Evolutionary conservation across 164 flowering plant species (phyloP), one percentile per base, ranked within the genome.

Genomic region (Amborella trichopoda): DNA sequence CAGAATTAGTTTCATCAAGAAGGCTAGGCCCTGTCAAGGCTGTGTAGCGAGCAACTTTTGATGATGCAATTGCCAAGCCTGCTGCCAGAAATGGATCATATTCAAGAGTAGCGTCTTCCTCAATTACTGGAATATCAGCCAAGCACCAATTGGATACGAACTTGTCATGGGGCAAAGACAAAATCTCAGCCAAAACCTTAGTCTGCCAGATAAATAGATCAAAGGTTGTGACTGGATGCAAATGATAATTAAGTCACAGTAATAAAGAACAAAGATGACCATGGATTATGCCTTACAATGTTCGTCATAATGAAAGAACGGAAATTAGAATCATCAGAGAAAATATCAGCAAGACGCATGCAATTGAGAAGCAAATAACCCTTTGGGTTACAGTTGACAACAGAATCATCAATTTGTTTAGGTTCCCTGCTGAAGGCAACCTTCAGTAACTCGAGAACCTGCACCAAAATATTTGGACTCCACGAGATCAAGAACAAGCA

Each of bases 261-360:
- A n/a, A n/a, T n/a, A n/a, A n/a, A n/a, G n/a, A n/a, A n/a, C n/a
- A n/a, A n/a, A n/a, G n/a, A n/a, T n/a, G n/a, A n/a, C n/a, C n/a
- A n/a, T n/a, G n/a, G n/a, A n/a, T n/a, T n/a, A n/a, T 21, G n/a
- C 24, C 96, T 76, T 75, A 88, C 99, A 67, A 81, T 78, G 56
- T 75, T 53, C n/a, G 60, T 19, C 23, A 83, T 86, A 36, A 93
- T 68, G 50, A 67, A 78, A 19, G 88, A 68, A 52, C 93, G 69
- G 53, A 88, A 88, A 64, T 88, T 93, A 50, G 99, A 88, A 75
- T 93, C 99, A 72, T 93, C 99, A 14, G 99, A 85, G 57, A 93
- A 75, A 52, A 85, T 68, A 67, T 93, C 99, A 52, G 80, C 75
- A 25, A 93, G 69, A 22, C 97, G 99, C 87, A 93, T 61, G 36